Evolutionary conservation across 1,139 yeast genomes (phyloP).

Genomic region (Blastobotrys proliferans): DNA sequence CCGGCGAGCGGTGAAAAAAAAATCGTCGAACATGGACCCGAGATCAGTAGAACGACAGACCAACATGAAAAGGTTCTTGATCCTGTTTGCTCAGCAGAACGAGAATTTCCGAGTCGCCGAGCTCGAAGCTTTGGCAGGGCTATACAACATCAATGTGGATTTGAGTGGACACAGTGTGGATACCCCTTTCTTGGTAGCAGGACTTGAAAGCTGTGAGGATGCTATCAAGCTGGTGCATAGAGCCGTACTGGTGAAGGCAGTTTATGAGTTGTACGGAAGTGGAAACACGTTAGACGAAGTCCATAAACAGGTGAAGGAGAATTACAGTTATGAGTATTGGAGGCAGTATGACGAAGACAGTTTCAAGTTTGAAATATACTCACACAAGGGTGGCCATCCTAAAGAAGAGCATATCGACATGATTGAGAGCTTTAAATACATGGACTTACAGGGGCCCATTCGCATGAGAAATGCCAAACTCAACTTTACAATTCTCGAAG

Average conservation of each 20-base stretch:
- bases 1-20: too few relatives aligned
- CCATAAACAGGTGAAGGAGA: slow-evolving; percentile 49
- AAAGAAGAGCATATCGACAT: slow-evolving; percentile 52
- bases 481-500: slow-evolving; percentile 68
- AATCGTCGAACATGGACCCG: too few relatives aligned
- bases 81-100: slow-evolving; percentile 81
- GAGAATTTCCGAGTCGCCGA: slow-evolving; percentile 78
- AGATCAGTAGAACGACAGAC: too few relatives aligned
- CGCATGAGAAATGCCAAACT: slow-evolving; percentile 75
- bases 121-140: slow-evolving; percentile 74
- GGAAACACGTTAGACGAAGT: slow-evolving; percentile 55
- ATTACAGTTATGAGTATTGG: slow-evolving; percentile 28
- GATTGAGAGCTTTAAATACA: slow-evolving; percentile 68
- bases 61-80: slow-evolving; percentile 48
- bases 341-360: slow-evolving; percentile 22
- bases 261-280: slow-evolving; percentile 82
- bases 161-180: slow-evolving; percentile 53
- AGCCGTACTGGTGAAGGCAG: slow-evolving; percentile 66
- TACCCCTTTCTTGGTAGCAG: slow-evolving; percentile 67
- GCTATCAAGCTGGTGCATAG: slow-evolving; percentile 63
- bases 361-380: slow-evolving; percentile 79
- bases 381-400: slow-evolving; percentile 65
- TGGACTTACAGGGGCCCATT: slow-evolving; percentile 74
- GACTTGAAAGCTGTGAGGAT: slow-evolving; percentile 57
- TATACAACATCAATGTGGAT: slow-evolving; percentile 55